phyloP scores from a whole-genome alignment of 225 moss, liverwort and hornwort genomes.

The Sphagnum tenellum region DNA sequence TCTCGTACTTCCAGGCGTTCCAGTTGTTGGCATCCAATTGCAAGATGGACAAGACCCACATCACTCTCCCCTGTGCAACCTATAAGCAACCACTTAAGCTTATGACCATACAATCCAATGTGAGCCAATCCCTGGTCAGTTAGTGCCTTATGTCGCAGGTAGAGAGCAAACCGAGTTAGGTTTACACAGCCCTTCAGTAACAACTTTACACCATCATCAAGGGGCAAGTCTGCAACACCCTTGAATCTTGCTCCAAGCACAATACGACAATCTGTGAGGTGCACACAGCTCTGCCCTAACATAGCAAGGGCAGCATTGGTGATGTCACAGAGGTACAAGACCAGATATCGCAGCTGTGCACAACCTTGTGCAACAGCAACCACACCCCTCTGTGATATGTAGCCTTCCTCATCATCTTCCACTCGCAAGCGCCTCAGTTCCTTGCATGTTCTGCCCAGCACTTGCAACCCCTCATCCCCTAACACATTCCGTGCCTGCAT shows the following conservation, averaged over 20 bases:
- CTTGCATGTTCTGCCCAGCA: constrained; percentile 45
- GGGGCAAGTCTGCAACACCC: constrained; percentile 43
- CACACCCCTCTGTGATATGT: constrained; percentile 51
- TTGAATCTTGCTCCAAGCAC: constrained; percentile 26
- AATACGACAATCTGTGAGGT: constrained; percentile 62
- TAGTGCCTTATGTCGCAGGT: constrained; percentile 63
- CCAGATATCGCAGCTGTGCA: constrained; percentile 47
- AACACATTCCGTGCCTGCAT: constrained; percentile 56
- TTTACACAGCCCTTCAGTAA: constrained; percentile 55
- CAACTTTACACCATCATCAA: constrained; percentile 74
- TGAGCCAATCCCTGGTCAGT: constrained; percentile 70
- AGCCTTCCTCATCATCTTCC: constrained; percentile 59
- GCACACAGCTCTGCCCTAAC: constrained; percentile 52
- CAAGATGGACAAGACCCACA: constrained; percentile 44
- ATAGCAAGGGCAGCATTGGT: constrained; percentile 57
- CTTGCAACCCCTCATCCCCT: constrained; percentile 61
- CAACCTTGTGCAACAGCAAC: constrained; percentile 69
- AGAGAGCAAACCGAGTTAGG: constrained; percentile 56
- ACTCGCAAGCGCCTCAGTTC: constrained; percentile 49
- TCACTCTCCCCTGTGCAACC: constrained; percentile 80
- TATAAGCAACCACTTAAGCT: constrained; percentile 67
- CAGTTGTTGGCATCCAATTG: constrained; percentile 38
- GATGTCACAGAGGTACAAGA: constrained; percentile 53
- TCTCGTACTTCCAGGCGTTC: constrained; percentile 75
- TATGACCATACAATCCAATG: constrained; percentile 58